A percentile compares a stretch with the other conserved stretches of the same genome.
Conservation (phyloP, 2,329 filamentous ascomycete species). For the Dactylellina drechsleri region DNA sequence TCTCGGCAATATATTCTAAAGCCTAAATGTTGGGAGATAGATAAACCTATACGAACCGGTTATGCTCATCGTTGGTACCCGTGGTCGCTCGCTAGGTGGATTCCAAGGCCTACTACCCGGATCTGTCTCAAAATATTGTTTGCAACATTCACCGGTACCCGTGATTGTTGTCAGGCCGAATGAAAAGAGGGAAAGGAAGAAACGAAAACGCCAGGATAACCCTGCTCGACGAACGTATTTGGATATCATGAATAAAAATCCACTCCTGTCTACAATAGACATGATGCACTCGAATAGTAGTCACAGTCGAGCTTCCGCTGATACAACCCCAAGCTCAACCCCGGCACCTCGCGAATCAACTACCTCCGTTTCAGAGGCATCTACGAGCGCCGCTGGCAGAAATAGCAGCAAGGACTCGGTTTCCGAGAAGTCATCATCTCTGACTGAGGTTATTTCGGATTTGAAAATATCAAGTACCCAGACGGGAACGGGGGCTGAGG, state of each 20-base stretch:
- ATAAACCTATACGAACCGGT: conserved; percentile 92
- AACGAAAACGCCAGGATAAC: conserved; percentile 82
- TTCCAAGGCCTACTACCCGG: conserved; percentile 87
- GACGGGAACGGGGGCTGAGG: no score
- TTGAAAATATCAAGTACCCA: conserved; percentile 26
- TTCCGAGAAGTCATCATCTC: conserved; percentile 18
- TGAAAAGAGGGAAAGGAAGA: conserved; percentile 88
- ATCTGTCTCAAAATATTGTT: conserved; percentile 91
- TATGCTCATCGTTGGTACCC: conserved; percentile 88
- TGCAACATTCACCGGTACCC: conserved; percentile 91
- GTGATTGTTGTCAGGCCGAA: conserved; percentile 91
- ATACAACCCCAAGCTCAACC: conserved; percentile 44
- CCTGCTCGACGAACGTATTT: conserved; percentile 79
- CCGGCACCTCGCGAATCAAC: conserved; percentile 49
- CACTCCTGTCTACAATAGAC: conserved; percentile 49
- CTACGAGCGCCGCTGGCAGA: conserved; percentile 3
- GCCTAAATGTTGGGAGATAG: conserved; percentile 63
- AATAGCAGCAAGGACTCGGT: conserved; percentile 32
- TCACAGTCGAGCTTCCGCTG: conserved; percentile 32
- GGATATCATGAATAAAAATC: conserved; percentile 74
- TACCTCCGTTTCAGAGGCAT: conserved; percentile 41
- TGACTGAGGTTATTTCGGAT: conserved; percentile 31
- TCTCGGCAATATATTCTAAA: not conserved
- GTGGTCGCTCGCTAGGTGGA: conserved; percentile 83
- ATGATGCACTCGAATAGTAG: conserved; percentile 55